These are phyloP conservation scores for Cyberlindnera maritima DNA, from an alignment of 805 yeast genomes.

Conservation along the genomic window DNA sequence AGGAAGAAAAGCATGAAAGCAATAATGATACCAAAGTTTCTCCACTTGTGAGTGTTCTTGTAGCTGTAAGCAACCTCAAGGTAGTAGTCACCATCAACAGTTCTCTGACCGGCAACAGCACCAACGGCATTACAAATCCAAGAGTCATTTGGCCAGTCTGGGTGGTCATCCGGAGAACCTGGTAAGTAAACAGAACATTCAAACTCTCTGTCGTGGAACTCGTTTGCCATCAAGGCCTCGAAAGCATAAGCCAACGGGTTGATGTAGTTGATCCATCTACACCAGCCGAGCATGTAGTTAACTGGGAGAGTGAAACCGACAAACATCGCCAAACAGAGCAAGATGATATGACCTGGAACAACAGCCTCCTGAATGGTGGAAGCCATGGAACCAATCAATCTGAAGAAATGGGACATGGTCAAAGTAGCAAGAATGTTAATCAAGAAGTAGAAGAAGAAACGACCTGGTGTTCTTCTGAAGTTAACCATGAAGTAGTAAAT, in stretches of 20 bases:
- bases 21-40: constrained; percentile 60
- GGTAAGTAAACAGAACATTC: constrained; percentile 50
- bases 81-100: constrained; percentile 53
- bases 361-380: constrained; percentile 50
- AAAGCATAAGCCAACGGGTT: constrained; percentile 58
- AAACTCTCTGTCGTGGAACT: constrained; percentile 46
- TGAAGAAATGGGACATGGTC: constrained; percentile 56
- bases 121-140: constrained; percentile 57
- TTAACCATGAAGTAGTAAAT: constrained; percentile 52
- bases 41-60: constrained; percentile 50
- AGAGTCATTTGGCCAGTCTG: constrained; percentile 28
- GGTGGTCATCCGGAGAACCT: constrained; percentile 27
- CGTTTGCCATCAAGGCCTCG: constrained; percentile 57
- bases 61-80: constrained; percentile 43
- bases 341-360: constrained; percentile 53
- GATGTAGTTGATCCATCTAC: constrained; percentile 60
- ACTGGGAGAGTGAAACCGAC: constrained; percentile 61
- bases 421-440: constrained; percentile 42
- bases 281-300: constrained; percentile 58
- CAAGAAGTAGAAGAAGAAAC: constrained; percentile 51
- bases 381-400: constrained; percentile 50
- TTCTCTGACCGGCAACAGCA: constrained; percentile 46
- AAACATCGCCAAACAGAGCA: constrained; percentile 47
- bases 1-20: constrained; percentile 57
- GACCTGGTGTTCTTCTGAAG: constrained; percentile 50